Base-by-base conservation (phyloP, 805 yeast species). In the Yarrowia osloensis region DNA sequence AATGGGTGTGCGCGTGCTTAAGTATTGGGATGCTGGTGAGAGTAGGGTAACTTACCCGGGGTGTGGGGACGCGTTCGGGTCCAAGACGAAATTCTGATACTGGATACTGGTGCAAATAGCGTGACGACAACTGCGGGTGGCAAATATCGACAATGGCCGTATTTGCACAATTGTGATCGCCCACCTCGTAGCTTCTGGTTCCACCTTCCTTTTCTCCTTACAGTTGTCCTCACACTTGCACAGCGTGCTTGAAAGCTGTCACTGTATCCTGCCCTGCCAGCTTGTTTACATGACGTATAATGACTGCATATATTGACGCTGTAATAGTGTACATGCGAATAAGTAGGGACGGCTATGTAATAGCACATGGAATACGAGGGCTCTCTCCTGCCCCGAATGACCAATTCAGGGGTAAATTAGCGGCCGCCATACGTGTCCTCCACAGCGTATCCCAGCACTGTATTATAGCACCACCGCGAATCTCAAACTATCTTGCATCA, bases 31-130 rank as follows among this genome's bases (percentile, higher is more conserved):
- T 19, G 13, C 3, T 31, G 35, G 28, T 8, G 19, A 5, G 15
- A 3, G 39, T 21, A 49, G 55, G 55, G 55, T 49, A 50, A 50
- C 9, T 50, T 50, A 33, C 57, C 57, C 39, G n/a, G n/a, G n/a
- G n/a, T n/a, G n/a, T n/a, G n/a, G n/a, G n/a, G n/a, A n/a, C n/a
- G n/a, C n/a, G n/a, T n/a, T n/a, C n/a, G n/a, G n/a, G n/a, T n/a
- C n/a, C n/a, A n/a, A n/a, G n/a, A n/a, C n/a, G n/a, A n/a, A n/a
- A n/a, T n/a, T n/a, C n/a, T n/a, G n/a, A n/a, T n/a, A n/a, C n/a
- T n/a, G n/a, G n/a, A n/a, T n/a, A n/a, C n/a, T n/a, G n/a, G n/a
- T 9, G 44, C 9, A 39, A n/a, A 19, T 17, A n/a, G 6, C 19
- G 42, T 39, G 24, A 44, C 13, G n/a, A n/a, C n/a, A n/a, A n/a